A percentile compares a stretch with the other conserved stretches of the same genome.
These are phyloP conservation scores for Dioszegia aurantiaca DNA, from an alignment of 768 basidiomycete genomes.

Conservation along the genomic window DNA sequence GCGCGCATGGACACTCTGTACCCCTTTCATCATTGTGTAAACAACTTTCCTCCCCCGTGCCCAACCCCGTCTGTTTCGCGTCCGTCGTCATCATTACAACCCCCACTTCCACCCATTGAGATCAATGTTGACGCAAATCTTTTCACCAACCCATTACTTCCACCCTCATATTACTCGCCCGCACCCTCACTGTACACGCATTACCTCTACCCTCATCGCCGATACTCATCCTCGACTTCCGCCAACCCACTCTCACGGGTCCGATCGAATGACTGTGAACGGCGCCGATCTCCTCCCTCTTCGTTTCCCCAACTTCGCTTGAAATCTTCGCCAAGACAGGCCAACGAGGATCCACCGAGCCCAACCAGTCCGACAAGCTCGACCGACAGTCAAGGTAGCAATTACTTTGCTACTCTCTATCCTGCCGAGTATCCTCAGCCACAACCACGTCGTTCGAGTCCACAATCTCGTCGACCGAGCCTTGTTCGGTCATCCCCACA, in stretches of 20 bases:
- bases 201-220: neutral
- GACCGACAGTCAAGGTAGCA: neutral
- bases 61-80: constrained; percentile 6
- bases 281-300: neutral
- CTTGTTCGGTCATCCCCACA: neutral
- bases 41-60: neutral
- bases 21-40: neutral
- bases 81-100: neutral
- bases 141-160: neutral
- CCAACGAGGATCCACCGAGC: neutral
- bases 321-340: neutral
- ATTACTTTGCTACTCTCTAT: constrained; percentile 14
- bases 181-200: neutral
- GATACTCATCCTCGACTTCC: too few species aligned
- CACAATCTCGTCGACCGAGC: neutral
- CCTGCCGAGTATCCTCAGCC: constrained; percentile 7
- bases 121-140: constrained; percentile 6
- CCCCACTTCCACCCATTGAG: neutral
- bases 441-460: neutral
- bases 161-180: neutral
- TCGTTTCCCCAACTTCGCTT: constrained; percentile 2
- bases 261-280: constrained; percentile 2
- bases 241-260: constrained; percentile 2
- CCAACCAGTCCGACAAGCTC: neutral
- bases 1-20: neutral